A percentile compares a stretch with the other conserved stretches of the same genome.
Evolutionary conservation across 805 yeast genomes (phyloP).

Genomic region (Candida succiphila): DNA sequence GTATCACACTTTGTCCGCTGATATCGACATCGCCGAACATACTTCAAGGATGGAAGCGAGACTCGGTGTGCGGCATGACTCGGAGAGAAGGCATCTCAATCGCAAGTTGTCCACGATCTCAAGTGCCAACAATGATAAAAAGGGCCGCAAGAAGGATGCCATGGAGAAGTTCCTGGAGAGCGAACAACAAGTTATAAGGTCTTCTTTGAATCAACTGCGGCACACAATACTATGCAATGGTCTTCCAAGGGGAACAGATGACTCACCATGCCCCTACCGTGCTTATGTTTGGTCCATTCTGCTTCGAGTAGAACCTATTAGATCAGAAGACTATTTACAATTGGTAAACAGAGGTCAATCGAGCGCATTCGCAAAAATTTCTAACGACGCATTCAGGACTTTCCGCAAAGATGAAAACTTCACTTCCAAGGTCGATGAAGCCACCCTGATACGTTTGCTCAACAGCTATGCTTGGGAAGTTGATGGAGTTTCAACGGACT

Average conservation of each 20-base stretch:
- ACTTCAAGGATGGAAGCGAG: no score
- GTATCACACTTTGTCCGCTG: no score
- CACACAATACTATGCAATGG: slow-evolving; percentile 43
- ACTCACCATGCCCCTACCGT: slow-evolving; percentile 54
- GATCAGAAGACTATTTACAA: slow-evolving; percentile 44
- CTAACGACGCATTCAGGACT: slow-evolving; percentile 81
- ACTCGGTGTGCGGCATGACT: no score
- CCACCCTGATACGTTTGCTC: slow-evolving; percentile 53
- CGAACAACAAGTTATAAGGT: slow-evolving; percentile 33
- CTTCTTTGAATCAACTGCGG: slow-evolving; percentile 44
- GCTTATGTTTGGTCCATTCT: slow-evolving; percentile 76
- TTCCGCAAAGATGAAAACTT: slow-evolving; percentile 64
- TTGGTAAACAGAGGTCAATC: slow-evolving; percentile 50
- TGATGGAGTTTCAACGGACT: slow-evolving; percentile 4
- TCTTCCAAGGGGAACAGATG: slow-evolving; percentile 10
- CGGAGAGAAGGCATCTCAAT: no score
- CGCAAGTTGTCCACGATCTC: slow-evolving; percentile 11
- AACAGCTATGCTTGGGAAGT: slow-evolving; percentile 52
- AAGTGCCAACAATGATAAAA: slow-evolving; percentile 8
- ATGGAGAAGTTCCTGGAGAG: slow-evolving; percentile 40
- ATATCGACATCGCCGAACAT: no score
- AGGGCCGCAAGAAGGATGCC: slow-evolving; percentile 39
- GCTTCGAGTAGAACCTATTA: slow-evolving; percentile 49
- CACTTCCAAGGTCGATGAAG: slow-evolving; percentile 58
- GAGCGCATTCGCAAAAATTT: slow-evolving; percentile 54